A percentile compares a stretch with the other conserved stretches of the same genome.
phyloP scores from a whole-genome alignment of 805 yeast species.

The Zygoascus bituminiphila region DNA sequence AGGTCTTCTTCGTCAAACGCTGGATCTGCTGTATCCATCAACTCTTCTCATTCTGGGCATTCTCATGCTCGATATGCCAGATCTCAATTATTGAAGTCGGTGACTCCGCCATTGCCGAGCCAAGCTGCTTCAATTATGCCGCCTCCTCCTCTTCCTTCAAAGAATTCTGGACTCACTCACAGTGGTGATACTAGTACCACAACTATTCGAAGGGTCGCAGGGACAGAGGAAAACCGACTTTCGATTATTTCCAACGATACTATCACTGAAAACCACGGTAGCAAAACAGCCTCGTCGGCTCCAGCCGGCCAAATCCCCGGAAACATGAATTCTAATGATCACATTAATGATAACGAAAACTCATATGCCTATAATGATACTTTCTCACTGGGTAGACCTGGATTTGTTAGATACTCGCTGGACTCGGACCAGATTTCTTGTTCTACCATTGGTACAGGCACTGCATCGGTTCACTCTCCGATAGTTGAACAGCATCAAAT shows the following conservation, averaged over 20 bases:
- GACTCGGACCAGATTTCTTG: conserved; percentile 2
- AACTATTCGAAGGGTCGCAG: neutral
- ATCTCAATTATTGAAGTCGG: neutral
- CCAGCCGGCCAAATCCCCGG: neutral
- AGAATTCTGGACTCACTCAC: neutral
- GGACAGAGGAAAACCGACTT: neutral
- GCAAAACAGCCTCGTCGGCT: neutral
- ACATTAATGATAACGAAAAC: neutral
- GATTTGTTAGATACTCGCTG: conserved; percentile 2
- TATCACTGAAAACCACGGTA: neutral
- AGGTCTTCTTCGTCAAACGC: conserved; percentile 5
- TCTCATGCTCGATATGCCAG: neutral
- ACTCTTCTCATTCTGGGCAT: neutral
- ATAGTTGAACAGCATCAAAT: neutral
- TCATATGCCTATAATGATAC: conserved; percentile 1
- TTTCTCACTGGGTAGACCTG: conserved; percentile 3
- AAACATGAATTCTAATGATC: neutral
- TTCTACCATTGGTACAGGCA: neutral
- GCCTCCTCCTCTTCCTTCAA: neutral
- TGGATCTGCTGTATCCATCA: conserved; percentile 4
- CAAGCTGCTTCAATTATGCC: neutral
- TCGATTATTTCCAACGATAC: neutral
- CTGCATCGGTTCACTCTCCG: neutral
- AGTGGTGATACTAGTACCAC: neutral
- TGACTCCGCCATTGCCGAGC: neutral